Conservation (phyloP, 192 early-diverging fungal genomes). For the Gryganskiella cystojenkinii region DNA sequence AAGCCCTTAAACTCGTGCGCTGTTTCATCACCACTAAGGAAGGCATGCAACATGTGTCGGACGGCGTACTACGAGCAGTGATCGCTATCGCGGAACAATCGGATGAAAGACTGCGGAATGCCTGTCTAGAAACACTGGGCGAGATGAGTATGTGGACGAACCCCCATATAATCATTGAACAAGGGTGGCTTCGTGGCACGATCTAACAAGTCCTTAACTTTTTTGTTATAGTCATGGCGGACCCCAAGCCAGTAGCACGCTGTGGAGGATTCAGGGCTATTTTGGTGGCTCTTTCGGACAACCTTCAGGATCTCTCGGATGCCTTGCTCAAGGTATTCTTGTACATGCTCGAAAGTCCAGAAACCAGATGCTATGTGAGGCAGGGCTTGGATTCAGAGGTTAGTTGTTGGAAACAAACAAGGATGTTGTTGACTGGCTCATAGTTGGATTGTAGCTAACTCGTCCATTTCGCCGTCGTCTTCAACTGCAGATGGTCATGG, state of each 20-base stretch:
- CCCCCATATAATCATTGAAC: not conserved
- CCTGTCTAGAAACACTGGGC: slow-evolving; percentile 81
- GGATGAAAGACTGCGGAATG: slow-evolving; percentile 79
- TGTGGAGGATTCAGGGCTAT: slow-evolving; percentile 78
- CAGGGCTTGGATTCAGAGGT: slow-evolving; percentile 85
- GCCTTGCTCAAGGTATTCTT: slow-evolving; percentile 72
- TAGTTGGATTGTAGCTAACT: no score
- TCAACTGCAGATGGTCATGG: slow-evolving; percentile 78
- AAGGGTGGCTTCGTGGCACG: not conserved
- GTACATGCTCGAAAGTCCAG: slow-evolving; percentile 77
- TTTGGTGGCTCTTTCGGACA: slow-evolving; percentile 74
- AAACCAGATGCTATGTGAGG: slow-evolving; percentile 70
- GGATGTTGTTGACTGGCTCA: no score
- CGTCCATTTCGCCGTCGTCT: not conserved
- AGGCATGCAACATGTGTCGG: slow-evolving; percentile 68
- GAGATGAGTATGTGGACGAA: slow-evolving; percentile 69
- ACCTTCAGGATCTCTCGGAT: slow-evolving; percentile 65
- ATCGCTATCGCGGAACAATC: slow-evolving; percentile 82
- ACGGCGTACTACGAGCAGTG: slow-evolving; percentile 74
- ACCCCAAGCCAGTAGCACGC: slow-evolving; percentile 66
- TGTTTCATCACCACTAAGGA: slow-evolving; percentile 73
- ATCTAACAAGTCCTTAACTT: not conserved
- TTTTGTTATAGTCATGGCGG: slow-evolving; percentile 62
- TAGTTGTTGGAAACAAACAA: not conserved
- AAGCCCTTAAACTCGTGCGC: slow-evolving; percentile 79